phyloP scores from a whole-genome alignment of 1,139 yeast species.

The Suhomyces ambrosiae region DNA sequence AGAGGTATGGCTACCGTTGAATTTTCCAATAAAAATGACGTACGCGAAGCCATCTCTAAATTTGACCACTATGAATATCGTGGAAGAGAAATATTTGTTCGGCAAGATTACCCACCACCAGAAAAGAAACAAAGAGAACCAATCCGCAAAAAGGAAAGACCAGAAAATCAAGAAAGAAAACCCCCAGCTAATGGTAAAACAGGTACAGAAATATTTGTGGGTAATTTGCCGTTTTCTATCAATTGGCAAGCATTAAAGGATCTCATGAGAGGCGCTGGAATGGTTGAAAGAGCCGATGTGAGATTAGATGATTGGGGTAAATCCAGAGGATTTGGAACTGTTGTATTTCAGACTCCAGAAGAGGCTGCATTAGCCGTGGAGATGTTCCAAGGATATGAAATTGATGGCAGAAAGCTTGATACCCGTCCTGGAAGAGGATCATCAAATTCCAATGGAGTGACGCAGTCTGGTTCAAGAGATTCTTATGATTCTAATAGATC shows the following conservation, averaged over 20 bases:
- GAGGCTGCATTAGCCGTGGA: constrained; percentile 66
- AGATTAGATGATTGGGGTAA: constrained; percentile 69
- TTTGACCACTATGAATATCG: constrained; percentile 67
- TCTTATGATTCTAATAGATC: constrained; percentile 12
- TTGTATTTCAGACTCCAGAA: constrained; percentile 58
- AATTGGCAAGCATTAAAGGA: constrained; percentile 89
- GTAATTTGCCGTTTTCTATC: constrained; percentile 77
- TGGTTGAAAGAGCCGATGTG: constrained; percentile 79
- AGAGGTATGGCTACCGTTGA: constrained; percentile 96
- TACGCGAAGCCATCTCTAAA: constrained; percentile 70
- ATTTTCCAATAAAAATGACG: constrained; percentile 68
- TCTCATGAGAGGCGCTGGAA: constrained; percentile 75
- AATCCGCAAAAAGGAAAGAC: constrained; percentile 16
- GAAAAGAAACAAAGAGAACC: constrained; percentile 34
- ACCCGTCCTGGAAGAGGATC: constrained; percentile 62
- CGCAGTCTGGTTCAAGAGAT: constrained; percentile 16
- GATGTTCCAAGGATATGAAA: constrained; percentile 62
- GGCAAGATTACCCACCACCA: constrained; percentile 88
- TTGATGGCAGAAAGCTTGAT: constrained; percentile 71
- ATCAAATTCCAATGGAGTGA: constrained; percentile 13
- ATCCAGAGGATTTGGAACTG: constrained; percentile 86
- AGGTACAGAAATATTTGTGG: constrained; percentile 75
- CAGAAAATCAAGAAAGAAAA: constrained; percentile 14
- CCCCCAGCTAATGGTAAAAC: constrained; percentile 26
- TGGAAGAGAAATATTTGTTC: constrained; percentile 86